Conservation (phyloP, 169 alveolate species). For the Plasmodium inui region DNA sequence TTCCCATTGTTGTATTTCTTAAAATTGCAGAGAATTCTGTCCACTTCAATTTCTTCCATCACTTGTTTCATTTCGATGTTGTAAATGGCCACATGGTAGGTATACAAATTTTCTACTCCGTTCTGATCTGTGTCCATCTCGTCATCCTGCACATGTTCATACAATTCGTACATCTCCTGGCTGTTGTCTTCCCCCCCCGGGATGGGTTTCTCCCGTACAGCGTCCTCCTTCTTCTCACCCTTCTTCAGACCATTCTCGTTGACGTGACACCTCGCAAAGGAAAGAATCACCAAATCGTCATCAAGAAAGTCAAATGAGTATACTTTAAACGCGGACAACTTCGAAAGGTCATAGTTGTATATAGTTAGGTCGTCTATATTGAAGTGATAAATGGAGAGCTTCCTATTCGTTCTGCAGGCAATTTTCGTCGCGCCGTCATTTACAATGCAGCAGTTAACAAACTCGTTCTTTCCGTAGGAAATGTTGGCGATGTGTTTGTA, state of each 20-base stretch:
- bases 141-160: background rate
- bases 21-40: conserved; percentile 8
- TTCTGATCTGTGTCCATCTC: background rate
- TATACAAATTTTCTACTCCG: background rate
- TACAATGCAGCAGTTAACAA: background rate
- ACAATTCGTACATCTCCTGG: background rate
- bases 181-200: background rate
- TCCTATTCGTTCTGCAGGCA: conserved; percentile 42
- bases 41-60: conserved; percentile 37
- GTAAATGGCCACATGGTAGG: conserved; percentile 31
- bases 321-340: conserved; percentile 3
- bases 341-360: conserved; percentile 28
- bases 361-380: background rate
- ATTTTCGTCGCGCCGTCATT: conserved; percentile 21
- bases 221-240: background rate
- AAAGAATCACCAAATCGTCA: conserved; percentile 4
- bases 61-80: conserved; percentile 31
- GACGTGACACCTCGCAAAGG: background rate
- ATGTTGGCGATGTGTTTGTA: conserved; percentile 31
- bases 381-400: conserved; percentile 31
- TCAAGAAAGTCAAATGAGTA: conserved; percentile 27
- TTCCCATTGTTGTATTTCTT: background rate
- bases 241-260: background rate
- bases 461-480: conserved; percentile 15
- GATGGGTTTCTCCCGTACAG: background rate